phyloP scores from a whole-genome alignment of 164 flowering plant genomes.

The Brasenia schreberi region DNA sequence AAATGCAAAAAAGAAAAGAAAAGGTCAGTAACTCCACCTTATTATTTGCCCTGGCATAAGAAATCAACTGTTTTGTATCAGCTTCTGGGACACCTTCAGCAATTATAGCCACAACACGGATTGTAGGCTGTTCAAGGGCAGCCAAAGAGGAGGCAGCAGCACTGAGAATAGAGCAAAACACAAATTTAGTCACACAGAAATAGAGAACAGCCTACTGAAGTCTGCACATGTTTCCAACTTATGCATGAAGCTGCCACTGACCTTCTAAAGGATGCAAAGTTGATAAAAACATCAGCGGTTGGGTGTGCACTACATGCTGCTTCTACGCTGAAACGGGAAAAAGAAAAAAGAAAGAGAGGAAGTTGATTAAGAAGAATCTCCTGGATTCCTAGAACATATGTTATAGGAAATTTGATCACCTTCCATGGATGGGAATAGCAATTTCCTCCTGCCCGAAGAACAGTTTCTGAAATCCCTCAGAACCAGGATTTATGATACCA shows the following conservation, averaged over 20 bases:
- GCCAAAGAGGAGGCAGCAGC: conserved; percentile 93
- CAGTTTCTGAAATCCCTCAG: conserved; percentile 97
- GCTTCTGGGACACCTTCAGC: conserved; percentile 99
- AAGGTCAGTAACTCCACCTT: conserved; percentile 36
- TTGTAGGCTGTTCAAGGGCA: conserved; percentile 94
- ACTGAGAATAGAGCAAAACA: conserved; percentile 30
- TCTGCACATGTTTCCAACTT: neutral
- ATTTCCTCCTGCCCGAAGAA: conserved; percentile 99
- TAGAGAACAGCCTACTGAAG: neutral
- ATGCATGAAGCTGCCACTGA: conserved; percentile 9
- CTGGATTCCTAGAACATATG: neutral
- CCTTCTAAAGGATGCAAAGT: conserved; percentile 97
- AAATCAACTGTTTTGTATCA: conserved; percentile 92
- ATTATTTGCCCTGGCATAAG: conserved; percentile 84
- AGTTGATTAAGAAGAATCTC: neutral
- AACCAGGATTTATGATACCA: conserved; percentile 89
- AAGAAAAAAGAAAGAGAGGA: neutral
- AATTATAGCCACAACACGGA: conserved; percentile 88
- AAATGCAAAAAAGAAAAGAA: neutral
- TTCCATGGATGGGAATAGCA: conserved; percentile 81
- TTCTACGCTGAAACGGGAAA: conserved; percentile 55
- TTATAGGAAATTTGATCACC: no score
- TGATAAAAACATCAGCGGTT: conserved; percentile 96
- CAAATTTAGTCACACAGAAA: conserved; percentile 1
- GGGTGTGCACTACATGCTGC: conserved; percentile 95